Evolutionary conservation across 1,284 basidiomycete genomes (phyloP), one percentile per base, ranked within the genome.

Genomic region (Chiua sp.): DNA sequence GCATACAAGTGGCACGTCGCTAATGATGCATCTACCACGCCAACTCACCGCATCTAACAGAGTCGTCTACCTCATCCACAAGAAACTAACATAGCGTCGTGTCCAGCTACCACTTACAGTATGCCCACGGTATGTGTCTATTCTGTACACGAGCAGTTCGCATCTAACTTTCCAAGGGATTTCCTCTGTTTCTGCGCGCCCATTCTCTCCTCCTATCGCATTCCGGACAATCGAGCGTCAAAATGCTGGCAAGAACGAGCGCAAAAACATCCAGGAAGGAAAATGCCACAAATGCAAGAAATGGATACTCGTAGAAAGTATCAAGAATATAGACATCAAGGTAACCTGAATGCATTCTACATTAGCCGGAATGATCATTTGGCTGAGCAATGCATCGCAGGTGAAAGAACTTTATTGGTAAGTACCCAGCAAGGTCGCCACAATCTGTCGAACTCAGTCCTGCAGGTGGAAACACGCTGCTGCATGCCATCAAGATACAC

Each of bases 391-490:
- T n/a, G 30, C 10, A n/a, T 39, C 10, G 10, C 61, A 90, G 88
- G 86, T 91, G 42, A 85, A 84, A 65, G 90, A 92, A 68, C 79
- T 92, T 3, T 86, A 85, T 65, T 92, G 90, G 90, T 90, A 65
- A 46, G 81, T 75, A 37, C 59, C 37, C 13, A 50, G 51, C 37
- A 22, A 51, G 54, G 51, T 54, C 39, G 37, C 30, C 23, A 35
- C n/a, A 20, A 28, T 53, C 39, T 30, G 16, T 39, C 37, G 22
- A 54, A 55, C 64, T 68, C 55, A 63, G 48, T 53, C 30, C 22
- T n/a, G 30, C 61, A 92, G 88, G 88, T 93, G 89, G 90, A 92
- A 92, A 72, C 91, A 92, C 65, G 90, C 91, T 26, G 87, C 87
- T 2, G 62, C 80, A 15, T 92, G 90, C 65, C 91, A 92, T 65